Evolutionary conservation across 805 yeast genomes (phyloP), one percentile per base, ranked within the genome.

Genomic region (Saturnispora saitoi): DNA sequence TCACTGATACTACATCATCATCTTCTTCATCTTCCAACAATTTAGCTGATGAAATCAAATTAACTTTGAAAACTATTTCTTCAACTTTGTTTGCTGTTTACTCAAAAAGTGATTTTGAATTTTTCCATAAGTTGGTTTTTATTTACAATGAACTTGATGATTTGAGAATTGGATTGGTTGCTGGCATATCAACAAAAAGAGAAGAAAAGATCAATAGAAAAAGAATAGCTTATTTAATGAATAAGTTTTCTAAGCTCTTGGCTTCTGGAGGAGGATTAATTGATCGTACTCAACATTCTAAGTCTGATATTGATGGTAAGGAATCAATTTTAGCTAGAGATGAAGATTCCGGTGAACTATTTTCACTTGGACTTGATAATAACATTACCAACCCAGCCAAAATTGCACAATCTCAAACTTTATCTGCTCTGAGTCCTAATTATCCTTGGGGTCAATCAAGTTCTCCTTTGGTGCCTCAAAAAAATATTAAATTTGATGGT

Each of bases 11-110:
- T 45, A 63, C 71, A 39, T 68, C 71, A 46, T 58, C 71, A 14
- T 32, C 44, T 15, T 63, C 71, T 39, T 68, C 71, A 47, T 58
- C 71, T n/a, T 22, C 32, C 8, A 12, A 38, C 19, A 63, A 71
- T 24, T 60, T 81, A 48, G 58, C 72, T 7, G 77, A 73, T 39
- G 91, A 84, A 61, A 71, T 83, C 49, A 71, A 70, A 11, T 75
- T 81, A 12, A 74, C 83, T 2, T 63, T 83, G 53, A 71, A 75
- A 19, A 72, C 80, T 42, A 65, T 85, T 47, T 71, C 79, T 12
- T 72, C 83, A 8, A 86, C 83, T 55, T 75, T 83, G 43, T 84
- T 76, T 63, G 78, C 86, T 0, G 70, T 83, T 57, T 85, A 84
- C 64, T 78, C 90, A 0, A 75, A 78, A 54, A 84, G 86, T 39